Evolutionary conservation across 192 early-diverging fungal species (phyloP).

Genomic region (Coemansia sp.): DNA sequence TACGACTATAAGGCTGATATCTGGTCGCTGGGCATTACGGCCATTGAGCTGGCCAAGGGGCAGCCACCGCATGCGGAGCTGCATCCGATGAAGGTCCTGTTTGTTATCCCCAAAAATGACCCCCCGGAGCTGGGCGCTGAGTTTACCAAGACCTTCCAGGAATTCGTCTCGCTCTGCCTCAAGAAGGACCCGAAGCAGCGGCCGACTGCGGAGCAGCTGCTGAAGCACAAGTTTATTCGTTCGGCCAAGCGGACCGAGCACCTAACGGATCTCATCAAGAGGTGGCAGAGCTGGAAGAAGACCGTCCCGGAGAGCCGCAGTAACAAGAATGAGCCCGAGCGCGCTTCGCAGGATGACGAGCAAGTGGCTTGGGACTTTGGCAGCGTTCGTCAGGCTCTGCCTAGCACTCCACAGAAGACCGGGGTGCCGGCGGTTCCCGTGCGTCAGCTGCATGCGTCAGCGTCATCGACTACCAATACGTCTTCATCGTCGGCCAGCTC

Average conservation of each 20-base stretch:
- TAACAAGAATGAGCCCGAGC: slow-evolving; percentile 23
- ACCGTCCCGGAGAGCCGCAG: slow-evolving; percentile 51
- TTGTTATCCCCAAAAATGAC: slow-evolving; percentile 87
- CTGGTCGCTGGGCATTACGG: slow-evolving; percentile 96
- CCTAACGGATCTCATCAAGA: slow-evolving; percentile 80
- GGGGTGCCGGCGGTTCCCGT: not conserved
- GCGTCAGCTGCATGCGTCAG: slow-evolving; percentile 12
- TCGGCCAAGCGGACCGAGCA: slow-evolving; percentile 81
- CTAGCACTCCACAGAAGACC: slow-evolving; percentile 31
- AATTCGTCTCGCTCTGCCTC: slow-evolving; percentile 84
- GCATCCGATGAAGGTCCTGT: slow-evolving; percentile 93
- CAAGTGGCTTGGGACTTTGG: slow-evolving; percentile 54
- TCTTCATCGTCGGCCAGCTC: slow-evolving; percentile 16
- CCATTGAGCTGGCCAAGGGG: slow-evolving; percentile 92
- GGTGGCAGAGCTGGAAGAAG: slow-evolving; percentile 76
- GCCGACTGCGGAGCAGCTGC: slow-evolving; percentile 83
- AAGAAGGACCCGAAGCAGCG: slow-evolving; percentile 84
- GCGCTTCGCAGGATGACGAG: slow-evolving; percentile 23
- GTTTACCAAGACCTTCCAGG: slow-evolving; percentile 81
- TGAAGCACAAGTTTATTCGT: slow-evolving; percentile 85
- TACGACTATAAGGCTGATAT: slow-evolving; percentile 98
- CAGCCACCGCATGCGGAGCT: slow-evolving; percentile 90
- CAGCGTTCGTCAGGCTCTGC: slow-evolving; percentile 42
- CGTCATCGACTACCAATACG: slow-evolving; percentile 14
- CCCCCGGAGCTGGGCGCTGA: slow-evolving; percentile 77